phyloP scores from a whole-genome alignment of 169 alveolate genomes.

The Toxoplasma gondii region DNA sequence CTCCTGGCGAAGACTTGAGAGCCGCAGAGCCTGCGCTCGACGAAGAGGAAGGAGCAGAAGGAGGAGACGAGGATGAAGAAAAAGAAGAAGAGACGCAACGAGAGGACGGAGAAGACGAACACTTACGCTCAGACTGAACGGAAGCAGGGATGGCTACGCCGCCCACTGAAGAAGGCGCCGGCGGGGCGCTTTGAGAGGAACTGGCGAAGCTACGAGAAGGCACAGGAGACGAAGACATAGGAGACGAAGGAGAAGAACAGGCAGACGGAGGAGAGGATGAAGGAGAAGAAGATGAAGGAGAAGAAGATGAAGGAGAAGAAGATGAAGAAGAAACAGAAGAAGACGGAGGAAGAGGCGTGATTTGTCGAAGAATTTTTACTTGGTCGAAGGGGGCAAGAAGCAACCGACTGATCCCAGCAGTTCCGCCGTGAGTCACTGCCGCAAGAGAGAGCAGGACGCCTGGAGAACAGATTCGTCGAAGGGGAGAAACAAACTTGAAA shows the following conservation, averaged over 20 bases:
- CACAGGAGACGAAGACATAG: not conserved
- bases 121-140: no score
- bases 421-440: not conserved
- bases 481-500: not conserved
- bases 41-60: not conserved
- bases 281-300: not conserved
- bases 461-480: not conserved
- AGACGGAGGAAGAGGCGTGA: not conserved
- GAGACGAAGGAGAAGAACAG: not conserved
- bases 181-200: no score
- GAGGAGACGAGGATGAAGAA: not conserved
- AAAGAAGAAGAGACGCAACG: not conserved
- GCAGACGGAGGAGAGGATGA: not conserved
- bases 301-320: not conserved
- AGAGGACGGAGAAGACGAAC: not conserved
- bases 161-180: no score
- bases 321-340: not conserved
- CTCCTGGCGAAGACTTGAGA: not conserved
- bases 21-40: not conserved
- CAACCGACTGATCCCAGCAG: not conserved
- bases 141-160: no score
- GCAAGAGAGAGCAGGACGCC: not conserved
- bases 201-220: not conserved
- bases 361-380: not conserved
- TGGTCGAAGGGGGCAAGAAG: constrained; percentile 4